Percentiles rank a stretch among this genome's conserved stretches.
Conservation (phyloP, 1,284 basidiomycete genomes). For the Polyporus tsugae region DNA sequence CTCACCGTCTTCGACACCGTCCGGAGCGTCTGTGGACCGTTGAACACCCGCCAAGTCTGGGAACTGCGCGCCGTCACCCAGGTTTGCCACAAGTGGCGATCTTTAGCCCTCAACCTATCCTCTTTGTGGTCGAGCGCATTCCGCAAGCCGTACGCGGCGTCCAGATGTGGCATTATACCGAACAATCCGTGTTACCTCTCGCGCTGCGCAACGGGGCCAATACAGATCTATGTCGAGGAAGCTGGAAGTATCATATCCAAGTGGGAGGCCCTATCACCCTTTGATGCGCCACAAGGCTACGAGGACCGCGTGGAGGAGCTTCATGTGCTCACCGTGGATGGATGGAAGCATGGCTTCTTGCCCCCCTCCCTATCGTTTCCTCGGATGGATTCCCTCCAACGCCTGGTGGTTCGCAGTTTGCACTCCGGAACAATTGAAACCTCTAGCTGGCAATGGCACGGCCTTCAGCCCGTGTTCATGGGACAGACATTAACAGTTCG, state of each 20-base stretch:
- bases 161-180: background rate
- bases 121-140: conserved; percentile 1
- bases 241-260: background rate
- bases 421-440: background rate
- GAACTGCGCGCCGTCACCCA: conserved; percentile 7
- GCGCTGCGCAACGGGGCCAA: background rate
- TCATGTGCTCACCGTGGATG: conserved; percentile 2
- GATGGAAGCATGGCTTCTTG: conserved; percentile 1
- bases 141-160: background rate
- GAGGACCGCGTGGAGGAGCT: conserved; percentile 7
- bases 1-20: background rate
- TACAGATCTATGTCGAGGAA: background rate
- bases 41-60: background rate
- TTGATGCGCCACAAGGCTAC: background rate
- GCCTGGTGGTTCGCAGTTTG: background rate
- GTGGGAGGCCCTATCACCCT: background rate
- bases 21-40: background rate
- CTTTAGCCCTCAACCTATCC: conserved; percentile 2
- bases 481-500: background rate
- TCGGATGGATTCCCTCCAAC: background rate
- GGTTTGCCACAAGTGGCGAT: conserved; percentile 9
- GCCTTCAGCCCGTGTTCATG: background rate
- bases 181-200: background rate
- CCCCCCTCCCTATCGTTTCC: background rate
- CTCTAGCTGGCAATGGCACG: background rate